Conservation (phyloP, 2,329 filamentous ascomycete genomes). For the Talaromyces islandicus region DNA sequence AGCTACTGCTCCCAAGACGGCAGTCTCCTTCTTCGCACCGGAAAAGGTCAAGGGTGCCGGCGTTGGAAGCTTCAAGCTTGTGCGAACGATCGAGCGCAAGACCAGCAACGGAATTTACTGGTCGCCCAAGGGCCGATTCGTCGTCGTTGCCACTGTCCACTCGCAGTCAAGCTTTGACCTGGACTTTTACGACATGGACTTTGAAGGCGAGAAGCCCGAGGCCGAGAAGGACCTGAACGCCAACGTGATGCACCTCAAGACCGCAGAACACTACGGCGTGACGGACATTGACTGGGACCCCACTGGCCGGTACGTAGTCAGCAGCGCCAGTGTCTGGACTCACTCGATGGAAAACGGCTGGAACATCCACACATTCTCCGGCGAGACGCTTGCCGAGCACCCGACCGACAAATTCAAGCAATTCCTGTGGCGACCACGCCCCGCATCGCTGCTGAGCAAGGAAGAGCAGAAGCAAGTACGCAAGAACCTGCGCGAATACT, state of each 20-base stretch:
- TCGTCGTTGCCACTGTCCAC: constrained; percentile 86
- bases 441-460: constrained; percentile 83
- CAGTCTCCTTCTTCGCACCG: constrained; percentile 92
- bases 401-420: constrained; percentile 97
- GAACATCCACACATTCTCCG: constrained; percentile 95
- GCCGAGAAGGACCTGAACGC: constrained; percentile 89
- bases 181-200: constrained; percentile 97
- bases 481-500: constrained; percentile 98
- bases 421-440: constrained; percentile 87
- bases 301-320: constrained; percentile 88
- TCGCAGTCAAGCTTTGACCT: constrained; percentile 92
- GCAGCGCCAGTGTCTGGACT: constrained; percentile 92
- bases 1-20: constrained; percentile 85
- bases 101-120: constrained; percentile 99
- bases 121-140: constrained; percentile 92
- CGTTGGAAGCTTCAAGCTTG: constrained; percentile 91
- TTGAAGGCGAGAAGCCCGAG: constrained; percentile 93
- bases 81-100: constrained; percentile 96
- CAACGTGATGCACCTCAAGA: constrained; percentile 92
- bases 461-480: constrained; percentile 97
- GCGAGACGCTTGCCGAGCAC: constrained; percentile 82
- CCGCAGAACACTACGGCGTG: constrained; percentile 90
- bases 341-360: constrained; percentile 99
- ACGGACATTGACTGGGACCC: constrained; percentile 99
- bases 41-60: constrained; percentile 82